Conservation (phyloP, 495 filamentous ascomycete genomes). For the Oidiodendron maius region DNA sequence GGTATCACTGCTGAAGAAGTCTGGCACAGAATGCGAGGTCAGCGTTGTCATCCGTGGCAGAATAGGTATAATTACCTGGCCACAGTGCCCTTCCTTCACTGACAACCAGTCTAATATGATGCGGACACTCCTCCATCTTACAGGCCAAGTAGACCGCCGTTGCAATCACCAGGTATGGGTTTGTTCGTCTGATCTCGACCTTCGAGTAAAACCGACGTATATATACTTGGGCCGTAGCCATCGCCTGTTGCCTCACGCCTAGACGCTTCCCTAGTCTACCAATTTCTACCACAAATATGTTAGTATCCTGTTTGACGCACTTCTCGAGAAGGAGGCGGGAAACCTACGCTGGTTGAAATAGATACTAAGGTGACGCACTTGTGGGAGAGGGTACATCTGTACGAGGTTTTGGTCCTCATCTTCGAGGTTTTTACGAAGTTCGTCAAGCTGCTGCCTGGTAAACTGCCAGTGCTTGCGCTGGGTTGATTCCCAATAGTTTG, state of each 20-base stretch:
- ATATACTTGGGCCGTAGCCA: conserved; percentile 94
- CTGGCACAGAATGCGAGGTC: conserved; percentile 34
- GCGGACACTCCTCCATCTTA: conserved; percentile 98
- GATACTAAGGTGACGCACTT: conserved; percentile 76
- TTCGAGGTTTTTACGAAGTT: conserved; percentile 66
- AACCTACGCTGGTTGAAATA: conserved; percentile 83
- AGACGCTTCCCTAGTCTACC: conserved; percentile 73
- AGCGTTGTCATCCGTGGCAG: conserved; percentile 11
- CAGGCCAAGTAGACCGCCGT: conserved; percentile 93
- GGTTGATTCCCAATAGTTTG: conserved; percentile 95
- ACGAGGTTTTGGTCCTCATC: conserved; percentile 64
- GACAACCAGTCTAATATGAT: conserved; percentile 86
- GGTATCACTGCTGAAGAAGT: conserved; percentile 75
- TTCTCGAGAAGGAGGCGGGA: background rate
- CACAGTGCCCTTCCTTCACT: conserved; percentile 81
- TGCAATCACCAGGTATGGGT: conserved; percentile 84
- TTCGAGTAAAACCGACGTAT: conserved; percentile 89
- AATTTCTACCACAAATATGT: conserved; percentile 51
- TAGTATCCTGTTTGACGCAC: background rate
- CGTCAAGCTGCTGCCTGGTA: conserved; percentile 67
- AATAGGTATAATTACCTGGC: conserved; percentile 53
- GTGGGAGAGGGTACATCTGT: conserved; percentile 74
- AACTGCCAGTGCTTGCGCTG: conserved; percentile 89
- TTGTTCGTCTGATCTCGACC: conserved; percentile 86
- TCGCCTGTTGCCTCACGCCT: conserved; percentile 79